These are phyloP conservation scores for Parietaria judaica DNA, from an alignment of 306 rosid species.

Conservation along the genomic window DNA sequence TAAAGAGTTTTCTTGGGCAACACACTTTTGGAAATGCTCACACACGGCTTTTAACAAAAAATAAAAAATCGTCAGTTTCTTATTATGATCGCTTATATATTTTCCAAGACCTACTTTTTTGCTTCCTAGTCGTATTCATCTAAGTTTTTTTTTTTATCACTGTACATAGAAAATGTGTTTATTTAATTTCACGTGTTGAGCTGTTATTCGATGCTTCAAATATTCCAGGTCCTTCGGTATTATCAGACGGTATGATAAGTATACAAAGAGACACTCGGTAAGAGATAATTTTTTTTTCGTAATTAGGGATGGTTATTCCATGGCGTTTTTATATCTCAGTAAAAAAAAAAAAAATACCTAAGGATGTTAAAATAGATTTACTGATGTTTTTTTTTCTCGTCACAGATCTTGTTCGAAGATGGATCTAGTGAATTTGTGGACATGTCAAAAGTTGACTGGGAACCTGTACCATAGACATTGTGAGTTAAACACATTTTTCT, in stretches of 20 bases:
- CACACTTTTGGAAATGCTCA: too few species aligned
- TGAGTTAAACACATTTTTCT: background rate
- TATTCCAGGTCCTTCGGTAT: conserved; percentile 61
- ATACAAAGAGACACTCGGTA: conserved; percentile 62
- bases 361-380: background rate
- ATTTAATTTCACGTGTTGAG: background rate
- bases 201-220: conserved; percentile 11
- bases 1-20: too few species aligned
- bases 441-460: conserved; percentile 88
- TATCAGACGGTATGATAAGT: conserved; percentile 53
- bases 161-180: background rate
- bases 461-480: conserved; percentile 34
- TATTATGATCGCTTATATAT: too few species aligned
- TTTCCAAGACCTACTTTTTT: too few species aligned
- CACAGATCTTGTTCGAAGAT: conserved; percentile 81
- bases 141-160: background rate
- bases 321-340: too few species aligned
- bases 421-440: conserved; percentile 52
- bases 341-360: too few species aligned
- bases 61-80: too few species aligned
- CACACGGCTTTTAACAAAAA: too few species aligned
- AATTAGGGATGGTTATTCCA: background rate
- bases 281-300: background rate
- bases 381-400: background rate
- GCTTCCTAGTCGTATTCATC: background rate